These are phyloP conservation scores for Lepiota brunneoincarnata DNA, from an alignment of 768 basidiomycete genomes.

Conservation along the genomic window DNA sequence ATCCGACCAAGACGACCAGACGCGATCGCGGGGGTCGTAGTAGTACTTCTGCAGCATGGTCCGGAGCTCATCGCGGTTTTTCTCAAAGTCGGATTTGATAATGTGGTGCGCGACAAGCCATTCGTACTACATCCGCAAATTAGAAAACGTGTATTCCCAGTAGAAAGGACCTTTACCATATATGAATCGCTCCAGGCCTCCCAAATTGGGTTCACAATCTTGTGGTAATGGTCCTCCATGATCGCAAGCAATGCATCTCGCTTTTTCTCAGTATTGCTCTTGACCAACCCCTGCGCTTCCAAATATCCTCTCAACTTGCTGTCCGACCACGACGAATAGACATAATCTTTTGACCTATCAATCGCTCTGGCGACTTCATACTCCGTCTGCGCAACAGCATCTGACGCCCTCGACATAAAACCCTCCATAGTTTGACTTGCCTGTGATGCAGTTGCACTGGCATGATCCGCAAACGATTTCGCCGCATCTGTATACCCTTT, in stretches of 20 bases:
- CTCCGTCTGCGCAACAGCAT: slow-evolving; percentile 46
- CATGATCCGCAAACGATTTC: slow-evolving; percentile 48
- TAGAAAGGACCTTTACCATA: slow-evolving; percentile 43
- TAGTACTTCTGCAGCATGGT: slow-evolving; percentile 78
- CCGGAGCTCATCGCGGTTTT: slow-evolving; percentile 59
- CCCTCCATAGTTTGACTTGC: slow-evolving; percentile 39
- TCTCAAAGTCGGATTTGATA: slow-evolving; percentile 50
- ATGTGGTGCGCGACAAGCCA: slow-evolving; percentile 85
- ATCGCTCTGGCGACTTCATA: slow-evolving; percentile 46
- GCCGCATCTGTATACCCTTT: slow-evolving; percentile 58
- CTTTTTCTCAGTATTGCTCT: slow-evolving; percentile 56
- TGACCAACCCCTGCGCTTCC: slow-evolving; percentile 68
- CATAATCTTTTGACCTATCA: slow-evolving; percentile 80
- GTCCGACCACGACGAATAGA: slow-evolving; percentile 90
- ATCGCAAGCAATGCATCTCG: slow-evolving; percentile 66
- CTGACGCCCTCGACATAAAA: slow-evolving; percentile 22
- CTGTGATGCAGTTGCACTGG: slow-evolving; percentile 42
- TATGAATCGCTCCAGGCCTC: slow-evolving; percentile 85
- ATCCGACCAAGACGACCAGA: slow-evolving; percentile 75
- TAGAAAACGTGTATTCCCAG: neutral
- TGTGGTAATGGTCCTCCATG: slow-evolving; percentile 68
- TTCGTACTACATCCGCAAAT: slow-evolving; percentile 45
- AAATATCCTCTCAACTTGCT: slow-evolving; percentile 69
- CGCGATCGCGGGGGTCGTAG: slow-evolving; percentile 52
- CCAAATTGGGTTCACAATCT: slow-evolving; percentile 65